Percentiles rank a stretch among this genome's conserved stretches.
Conservation (phyloP, 805 yeast genomes). For the Vanderwaltozyma tropicalis region DNA sequence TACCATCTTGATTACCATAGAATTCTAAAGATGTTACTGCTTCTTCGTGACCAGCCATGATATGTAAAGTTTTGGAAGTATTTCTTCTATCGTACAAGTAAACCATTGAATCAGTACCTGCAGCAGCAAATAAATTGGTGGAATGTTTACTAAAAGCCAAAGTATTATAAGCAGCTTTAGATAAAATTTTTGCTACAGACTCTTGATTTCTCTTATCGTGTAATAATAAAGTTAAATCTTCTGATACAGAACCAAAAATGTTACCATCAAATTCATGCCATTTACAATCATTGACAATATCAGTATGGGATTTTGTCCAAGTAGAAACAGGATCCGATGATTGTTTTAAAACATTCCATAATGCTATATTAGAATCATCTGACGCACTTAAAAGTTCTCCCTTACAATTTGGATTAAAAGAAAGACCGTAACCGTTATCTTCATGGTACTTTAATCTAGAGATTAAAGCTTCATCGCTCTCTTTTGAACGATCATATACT, state of each 20-base stretch:
- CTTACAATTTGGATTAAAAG: constrained; percentile 44
- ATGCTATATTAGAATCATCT: constrained; percentile 54
- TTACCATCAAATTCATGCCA: constrained; percentile 50
- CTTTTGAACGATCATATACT: constrained; percentile 36
- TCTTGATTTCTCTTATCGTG: constrained; percentile 41
- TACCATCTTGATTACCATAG: constrained; percentile 67
- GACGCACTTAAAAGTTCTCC: constrained; percentile 51
- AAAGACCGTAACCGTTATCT: constrained; percentile 65
- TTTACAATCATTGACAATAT: constrained; percentile 65
- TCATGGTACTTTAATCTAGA: constrained; percentile 43
- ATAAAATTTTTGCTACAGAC: constrained; percentile 9
- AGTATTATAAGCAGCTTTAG: constrained; percentile 43
- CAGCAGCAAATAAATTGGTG: constrained; percentile 50
- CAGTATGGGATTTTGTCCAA: constrained; percentile 34
- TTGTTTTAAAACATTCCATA: constrained; percentile 40
- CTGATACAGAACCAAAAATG: constrained; percentile 63
- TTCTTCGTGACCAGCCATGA: constrained; percentile 73
- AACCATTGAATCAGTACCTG: constrained; percentile 58
- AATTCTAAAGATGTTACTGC: constrained; percentile 65
- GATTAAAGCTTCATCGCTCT: constrained; percentile 21
- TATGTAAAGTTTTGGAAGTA: constrained; percentile 42
- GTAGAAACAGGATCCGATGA: constrained; percentile 20
- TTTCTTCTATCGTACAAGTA: constrained; percentile 55
- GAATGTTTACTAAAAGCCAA: constrained; percentile 58
- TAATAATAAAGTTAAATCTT: constrained; percentile 46